phyloP scores from a whole-genome alignment of 306 rosid species.

The Fragaria nilgerrensis region DNA sequence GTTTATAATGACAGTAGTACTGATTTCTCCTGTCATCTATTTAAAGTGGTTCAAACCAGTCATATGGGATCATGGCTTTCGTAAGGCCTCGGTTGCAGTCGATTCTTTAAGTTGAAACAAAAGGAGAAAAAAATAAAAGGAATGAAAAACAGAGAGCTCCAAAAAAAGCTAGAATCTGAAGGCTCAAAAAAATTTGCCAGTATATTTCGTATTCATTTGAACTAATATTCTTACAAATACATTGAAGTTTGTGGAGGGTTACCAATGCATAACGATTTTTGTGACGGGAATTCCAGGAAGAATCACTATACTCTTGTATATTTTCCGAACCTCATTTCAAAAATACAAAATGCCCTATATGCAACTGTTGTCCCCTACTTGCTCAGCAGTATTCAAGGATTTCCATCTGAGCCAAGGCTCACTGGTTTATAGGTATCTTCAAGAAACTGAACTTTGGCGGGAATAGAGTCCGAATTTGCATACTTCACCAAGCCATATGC shows the following conservation, averaged over 20 bases:
- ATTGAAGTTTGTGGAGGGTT: too few species aligned
- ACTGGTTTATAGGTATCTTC: neutral
- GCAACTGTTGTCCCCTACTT: neutral
- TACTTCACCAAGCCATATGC: neutral
- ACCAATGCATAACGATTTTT: too few species aligned
- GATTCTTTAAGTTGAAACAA: neutral
- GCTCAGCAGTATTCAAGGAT: neutral
- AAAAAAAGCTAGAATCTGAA: neutral
- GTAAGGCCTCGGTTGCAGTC: neutral
- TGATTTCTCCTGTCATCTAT: neutral
- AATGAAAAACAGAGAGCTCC: neutral
- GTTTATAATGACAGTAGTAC: neutral
- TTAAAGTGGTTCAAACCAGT: neutral
- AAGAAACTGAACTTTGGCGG: neutral
- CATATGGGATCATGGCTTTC: neutral
- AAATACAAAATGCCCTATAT: neutral
- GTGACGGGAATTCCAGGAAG: too few species aligned
- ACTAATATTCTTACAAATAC: neutral
- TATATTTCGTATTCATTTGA: neutral
- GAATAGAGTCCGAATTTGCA: neutral
- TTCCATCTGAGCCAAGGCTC: neutral
- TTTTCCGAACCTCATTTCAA: conserved; percentile 4
- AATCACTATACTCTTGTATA: too few species aligned
- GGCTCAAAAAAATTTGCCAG: neutral
- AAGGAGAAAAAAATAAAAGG: too few species aligned